phyloP scores from a whole-genome alignment of 164 flowering plant genomes.

The Tetracentron sinense region DNA sequence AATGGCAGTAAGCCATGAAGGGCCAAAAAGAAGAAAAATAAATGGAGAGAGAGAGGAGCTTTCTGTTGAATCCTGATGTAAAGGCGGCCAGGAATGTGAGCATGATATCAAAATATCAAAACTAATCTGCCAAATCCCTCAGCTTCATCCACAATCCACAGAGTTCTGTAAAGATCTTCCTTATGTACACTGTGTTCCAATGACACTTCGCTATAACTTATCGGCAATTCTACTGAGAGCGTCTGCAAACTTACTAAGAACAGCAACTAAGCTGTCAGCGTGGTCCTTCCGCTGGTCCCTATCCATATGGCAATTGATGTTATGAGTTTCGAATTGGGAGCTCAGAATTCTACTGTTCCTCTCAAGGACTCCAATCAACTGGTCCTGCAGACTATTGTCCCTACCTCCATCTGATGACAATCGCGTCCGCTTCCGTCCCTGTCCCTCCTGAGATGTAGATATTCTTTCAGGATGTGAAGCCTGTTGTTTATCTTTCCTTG shows the following conservation, averaged over 20 bases:
- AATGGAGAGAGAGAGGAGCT: neutral
- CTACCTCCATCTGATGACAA: constrained; percentile 27
- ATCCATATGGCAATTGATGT: constrained; percentile 48
- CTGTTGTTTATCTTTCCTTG: constrained; percentile 35
- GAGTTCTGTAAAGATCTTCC: neutral
- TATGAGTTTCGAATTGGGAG: constrained; percentile 71
- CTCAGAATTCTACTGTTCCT: constrained; percentile 53
- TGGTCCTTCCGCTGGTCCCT: constrained; percentile 67
- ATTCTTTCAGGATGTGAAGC: constrained; percentile 39
- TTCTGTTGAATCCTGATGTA: neutral
- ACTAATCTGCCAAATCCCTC: neutral
- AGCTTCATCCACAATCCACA: neutral
- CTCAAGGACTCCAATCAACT: constrained; percentile 59
- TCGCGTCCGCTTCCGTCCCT: constrained; percentile 55
- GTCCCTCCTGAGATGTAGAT: constrained; percentile 53
- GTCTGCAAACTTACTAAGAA: constrained; percentile 77
- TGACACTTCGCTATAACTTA: constrained; percentile 41
- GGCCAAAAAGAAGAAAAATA: no score
- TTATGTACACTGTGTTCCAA: constrained; percentile 24
- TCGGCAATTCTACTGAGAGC: constrained; percentile 78
- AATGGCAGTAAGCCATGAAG: neutral
- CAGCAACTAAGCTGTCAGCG: constrained; percentile 50
- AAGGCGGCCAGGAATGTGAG: constrained; percentile 1
- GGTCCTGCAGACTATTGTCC: constrained; percentile 38
- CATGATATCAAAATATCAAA: neutral